Conservation (phyloP, 2,329 filamentous ascomycete species). For the Colletotrichum sp. region DNA sequence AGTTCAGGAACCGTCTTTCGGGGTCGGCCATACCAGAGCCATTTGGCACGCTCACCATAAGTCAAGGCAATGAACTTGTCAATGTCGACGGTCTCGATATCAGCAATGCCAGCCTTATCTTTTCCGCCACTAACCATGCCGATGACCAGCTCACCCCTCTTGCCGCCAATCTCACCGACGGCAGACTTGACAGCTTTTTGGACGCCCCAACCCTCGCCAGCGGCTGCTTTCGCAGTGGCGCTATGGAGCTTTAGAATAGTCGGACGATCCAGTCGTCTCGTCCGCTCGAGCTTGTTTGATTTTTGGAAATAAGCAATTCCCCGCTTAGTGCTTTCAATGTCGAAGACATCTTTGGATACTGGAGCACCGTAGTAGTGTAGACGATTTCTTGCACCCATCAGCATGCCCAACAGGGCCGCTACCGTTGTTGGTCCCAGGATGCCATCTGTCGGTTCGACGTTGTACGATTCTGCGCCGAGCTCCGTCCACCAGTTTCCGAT, state of each 20-base stretch:
- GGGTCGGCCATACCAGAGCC: slow-evolving; percentile 93
- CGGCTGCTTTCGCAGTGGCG: slow-evolving; percentile 87
- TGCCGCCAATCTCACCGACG: slow-evolving; percentile 90
- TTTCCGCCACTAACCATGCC: slow-evolving; percentile 83
- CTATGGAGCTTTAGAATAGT: slow-evolving; percentile 83
- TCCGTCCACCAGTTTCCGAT: slow-evolving; percentile 97
- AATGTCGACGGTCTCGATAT: slow-evolving; percentile 90
- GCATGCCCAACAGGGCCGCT: slow-evolving; percentile 81
- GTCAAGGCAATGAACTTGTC: slow-evolving; percentile 81
- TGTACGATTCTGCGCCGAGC: slow-evolving; percentile 90
- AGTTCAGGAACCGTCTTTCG: slow-evolving; percentile 63
- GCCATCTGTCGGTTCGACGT: slow-evolving; percentile 89
- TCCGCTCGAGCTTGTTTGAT: slow-evolving; percentile 78
- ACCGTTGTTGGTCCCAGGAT: slow-evolving; percentile 93
- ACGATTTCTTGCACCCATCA: slow-evolving; percentile 89
- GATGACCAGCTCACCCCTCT: slow-evolving; percentile 92
- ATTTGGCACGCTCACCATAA: slow-evolving; percentile 84
- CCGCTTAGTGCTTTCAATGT: slow-evolving; percentile 80
- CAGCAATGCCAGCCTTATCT: slow-evolving; percentile 88
- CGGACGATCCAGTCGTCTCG: slow-evolving; percentile 79
- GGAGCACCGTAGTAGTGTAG: slow-evolving; percentile 85
- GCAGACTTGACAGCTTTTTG: slow-evolving; percentile 94
- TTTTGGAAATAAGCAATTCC: slow-evolving; percentile 92
- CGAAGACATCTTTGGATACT: slow-evolving; percentile 90
- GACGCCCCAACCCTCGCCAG: slow-evolving; percentile 90